Evolutionary conservation across 108 stramenopile species (phyloP).

Genomic region (Cyclostephanos tholiformis): DNA sequence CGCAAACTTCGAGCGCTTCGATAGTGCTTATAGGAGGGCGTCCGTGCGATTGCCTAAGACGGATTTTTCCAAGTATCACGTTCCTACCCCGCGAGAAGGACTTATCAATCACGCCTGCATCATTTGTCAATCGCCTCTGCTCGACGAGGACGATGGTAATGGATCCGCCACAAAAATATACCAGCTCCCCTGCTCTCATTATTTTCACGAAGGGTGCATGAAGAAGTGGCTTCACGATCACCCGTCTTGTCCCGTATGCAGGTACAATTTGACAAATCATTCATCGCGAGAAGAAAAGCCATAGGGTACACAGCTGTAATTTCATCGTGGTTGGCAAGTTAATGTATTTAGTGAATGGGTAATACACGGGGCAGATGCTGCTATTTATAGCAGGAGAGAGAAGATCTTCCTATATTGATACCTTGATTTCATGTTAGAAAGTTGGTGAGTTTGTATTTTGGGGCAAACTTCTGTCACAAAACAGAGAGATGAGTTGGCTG

Average conservation of each 20-base stretch:
- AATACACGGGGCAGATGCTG: too few species aligned
- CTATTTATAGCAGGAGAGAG: too few species aligned
- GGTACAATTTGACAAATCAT: constrained; percentile 1
- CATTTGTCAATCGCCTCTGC: constrained; percentile 26
- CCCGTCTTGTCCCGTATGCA: background rate
- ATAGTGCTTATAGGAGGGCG: constrained; percentile 31
- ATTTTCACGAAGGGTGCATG: constrained; percentile 31
- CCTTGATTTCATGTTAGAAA: too few species aligned
- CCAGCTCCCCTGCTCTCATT: constrained; percentile 40
- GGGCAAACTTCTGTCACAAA: too few species aligned
- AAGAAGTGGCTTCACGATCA: constrained; percentile 15
- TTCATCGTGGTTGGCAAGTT: background rate
- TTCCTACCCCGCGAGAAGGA: constrained; percentile 19
- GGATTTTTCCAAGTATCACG: constrained; percentile 27
- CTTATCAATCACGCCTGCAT: constrained; percentile 6
- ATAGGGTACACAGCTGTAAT: too few species aligned
- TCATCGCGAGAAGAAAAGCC: too few species aligned
- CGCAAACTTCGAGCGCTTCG: constrained; percentile 29
- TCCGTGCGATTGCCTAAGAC: constrained; percentile 18
- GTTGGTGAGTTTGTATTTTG: too few species aligned
- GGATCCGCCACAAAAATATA: constrained; percentile 1
- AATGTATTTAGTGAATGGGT: too few species aligned
- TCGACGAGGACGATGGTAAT: constrained; percentile 9
- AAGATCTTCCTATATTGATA: too few species aligned
- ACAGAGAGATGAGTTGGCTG: too few species aligned